Evolutionary conservation across 2,329 filamentous ascomycete species (phyloP).

Genomic region (Hypoxylon sp.): DNA sequence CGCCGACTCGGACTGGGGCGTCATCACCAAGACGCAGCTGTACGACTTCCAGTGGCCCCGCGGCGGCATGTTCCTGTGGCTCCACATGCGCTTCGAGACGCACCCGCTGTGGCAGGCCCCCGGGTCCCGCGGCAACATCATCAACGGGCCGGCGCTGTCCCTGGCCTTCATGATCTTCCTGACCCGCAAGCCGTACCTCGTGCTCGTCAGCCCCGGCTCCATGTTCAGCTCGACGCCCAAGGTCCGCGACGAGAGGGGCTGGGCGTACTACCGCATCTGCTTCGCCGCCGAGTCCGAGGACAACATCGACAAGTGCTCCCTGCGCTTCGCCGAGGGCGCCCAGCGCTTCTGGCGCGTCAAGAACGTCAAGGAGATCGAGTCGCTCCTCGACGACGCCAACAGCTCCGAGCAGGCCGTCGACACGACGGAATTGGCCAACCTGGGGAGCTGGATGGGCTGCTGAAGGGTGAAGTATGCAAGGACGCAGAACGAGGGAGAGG

Average conservation of each 20-base stretch:
- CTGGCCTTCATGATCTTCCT: conserved; percentile 75
- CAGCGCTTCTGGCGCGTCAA: conserved; percentile 81
- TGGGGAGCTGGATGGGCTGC: conserved; percentile 41
- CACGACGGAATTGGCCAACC: conserved; percentile 31
- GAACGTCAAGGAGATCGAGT: conserved; percentile 70
- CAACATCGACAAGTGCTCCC: conserved; percentile 67
- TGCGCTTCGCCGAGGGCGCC: conserved; percentile 72
- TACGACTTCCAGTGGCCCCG: conserved; percentile 81
- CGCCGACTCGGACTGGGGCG: conserved; percentile 71
- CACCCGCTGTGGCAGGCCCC: conserved; percentile 70
- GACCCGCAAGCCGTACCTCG: conserved; percentile 72
- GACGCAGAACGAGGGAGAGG: not conserved
- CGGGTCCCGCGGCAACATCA: conserved; percentile 48
- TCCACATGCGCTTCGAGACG: conserved; percentile 72
- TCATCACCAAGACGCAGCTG: conserved; percentile 76
- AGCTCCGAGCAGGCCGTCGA: conserved; percentile 30
- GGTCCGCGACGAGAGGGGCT: conserved; percentile 66
- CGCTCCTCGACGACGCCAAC: conserved; percentile 56
- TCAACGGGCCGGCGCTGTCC: conserved; percentile 64
- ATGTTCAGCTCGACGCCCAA: conserved; percentile 76
- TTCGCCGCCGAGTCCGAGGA: conserved; percentile 85
- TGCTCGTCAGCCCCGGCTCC: conserved; percentile 73
- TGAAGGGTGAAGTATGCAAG: conserved; percentile 18
- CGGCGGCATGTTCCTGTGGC: conserved; percentile 93
- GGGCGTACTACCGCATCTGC: conserved; percentile 79